Evolutionary conservation across 129 eudicot species (phyloP), one percentile per base, ranked within the genome.

Genomic region (Scalesia atractyloides): DNA sequence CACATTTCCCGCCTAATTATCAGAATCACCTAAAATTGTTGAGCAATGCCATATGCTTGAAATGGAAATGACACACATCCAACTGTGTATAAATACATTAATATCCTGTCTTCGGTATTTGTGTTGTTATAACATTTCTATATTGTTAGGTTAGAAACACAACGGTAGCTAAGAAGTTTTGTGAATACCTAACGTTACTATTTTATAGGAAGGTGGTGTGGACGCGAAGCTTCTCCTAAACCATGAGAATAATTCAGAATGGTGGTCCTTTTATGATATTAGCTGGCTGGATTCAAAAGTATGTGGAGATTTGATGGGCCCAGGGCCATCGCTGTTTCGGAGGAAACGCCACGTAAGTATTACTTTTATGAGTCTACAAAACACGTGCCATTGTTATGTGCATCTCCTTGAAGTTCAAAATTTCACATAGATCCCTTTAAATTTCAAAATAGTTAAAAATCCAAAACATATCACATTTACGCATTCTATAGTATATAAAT

Each of bases 301-400:
- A 66, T 95, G 99, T 76, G 92, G 89, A 75, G 91, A 84, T 18
- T 78, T 88, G 72, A 73, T 81, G 33, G 99, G 99, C 97, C 99
- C 22, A 84, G 82, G 91, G 99, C 99, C 68, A 87, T 95, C 50
- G 80, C 90, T 63, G 89, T 95, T 59, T 90, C 99, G 59, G 99
- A 95, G 84, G 99, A 95, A 84, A 95, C 97, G 15, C 99, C 99
- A 39, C 99, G 99, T 95, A 80, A 90, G 99, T 79, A 57, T 57
- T 14, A 50, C 22, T 12, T 77, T 69, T 70, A 20, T n/a, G 14
- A 36, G 66, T 41, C 39, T 53, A 37, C 26, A 74, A 18, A 51
- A 64, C 64, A 53, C 19, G 13, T 17, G 66, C 3, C 5, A 14
- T 4, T 14, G 12, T 2, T 60, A 13, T 60, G 30, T 6, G 14